Conservation (phyloP, 345 rosid genomes). For the Camelina sativa region DNA sequence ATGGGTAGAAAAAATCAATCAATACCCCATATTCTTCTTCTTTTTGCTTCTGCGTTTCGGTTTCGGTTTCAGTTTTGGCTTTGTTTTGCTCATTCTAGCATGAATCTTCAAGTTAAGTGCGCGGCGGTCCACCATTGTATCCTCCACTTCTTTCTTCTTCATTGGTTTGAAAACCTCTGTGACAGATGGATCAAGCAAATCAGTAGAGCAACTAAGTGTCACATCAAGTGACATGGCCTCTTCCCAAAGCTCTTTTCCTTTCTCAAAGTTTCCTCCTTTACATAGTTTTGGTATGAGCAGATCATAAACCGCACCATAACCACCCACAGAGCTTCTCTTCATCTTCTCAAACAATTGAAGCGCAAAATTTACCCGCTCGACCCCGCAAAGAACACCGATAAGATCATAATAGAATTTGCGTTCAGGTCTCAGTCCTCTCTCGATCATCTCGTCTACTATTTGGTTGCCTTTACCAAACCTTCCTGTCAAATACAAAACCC, state of each 20-base stretch:
- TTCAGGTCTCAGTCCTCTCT: constrained; percentile 59
- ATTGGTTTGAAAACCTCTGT: constrained; percentile 65
- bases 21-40: not conserved
- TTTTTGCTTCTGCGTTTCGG: constrained; percentile 30
- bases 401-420: constrained; percentile 71
- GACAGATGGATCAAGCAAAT: constrained; percentile 60
- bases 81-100: constrained; percentile 40
- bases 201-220: constrained; percentile 50
- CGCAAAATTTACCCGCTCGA: constrained; percentile 69
- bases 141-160: constrained; percentile 57
- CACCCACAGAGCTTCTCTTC: constrained; percentile 64
- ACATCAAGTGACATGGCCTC: constrained; percentile 61
- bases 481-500: constrained; percentile 72
- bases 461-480: constrained; percentile 85
- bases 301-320: constrained; percentile 75
- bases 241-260: constrained; percentile 78
- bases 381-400: constrained; percentile 83
- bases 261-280: constrained; percentile 71
- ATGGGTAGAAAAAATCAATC: constrained; percentile 20
- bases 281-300: constrained; percentile 79
- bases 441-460: constrained; percentile 78
- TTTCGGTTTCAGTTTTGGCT: constrained; percentile 36
- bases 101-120: constrained; percentile 40
- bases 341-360: constrained; percentile 70
- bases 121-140: constrained; percentile 42